Evolutionary conservation across 2,329 filamentous ascomycete genomes (phyloP).

Genomic region (Alternaria brassicicola): DNA sequence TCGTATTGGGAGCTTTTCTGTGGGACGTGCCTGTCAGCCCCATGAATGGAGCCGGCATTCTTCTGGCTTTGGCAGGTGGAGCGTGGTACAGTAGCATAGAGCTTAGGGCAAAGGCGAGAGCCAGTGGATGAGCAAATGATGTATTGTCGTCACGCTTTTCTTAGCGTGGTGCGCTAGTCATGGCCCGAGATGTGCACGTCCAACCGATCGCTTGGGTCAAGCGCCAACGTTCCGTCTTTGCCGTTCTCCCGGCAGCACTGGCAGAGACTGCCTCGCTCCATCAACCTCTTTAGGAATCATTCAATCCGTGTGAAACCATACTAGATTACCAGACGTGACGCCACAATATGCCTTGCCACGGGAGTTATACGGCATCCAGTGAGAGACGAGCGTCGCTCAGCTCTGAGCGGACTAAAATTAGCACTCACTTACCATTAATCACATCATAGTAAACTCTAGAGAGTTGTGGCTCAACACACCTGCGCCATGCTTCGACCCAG

Average conservation of each 20-base stretch:
- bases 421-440: background rate
- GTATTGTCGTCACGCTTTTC: background rate
- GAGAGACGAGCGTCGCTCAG: background rate
- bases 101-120: background rate
- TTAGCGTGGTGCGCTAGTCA: background rate
- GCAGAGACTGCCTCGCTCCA: background rate
- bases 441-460: background rate
- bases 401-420: background rate
- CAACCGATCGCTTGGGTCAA: background rate
- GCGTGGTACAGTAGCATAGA: constrained; percentile 8
- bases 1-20: background rate
- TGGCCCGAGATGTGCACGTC: background rate
- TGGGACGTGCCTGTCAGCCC: constrained; percentile 7
- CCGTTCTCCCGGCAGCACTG: background rate
- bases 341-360: background rate
- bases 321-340: background rate
- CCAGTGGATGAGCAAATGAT: constrained; percentile 3
- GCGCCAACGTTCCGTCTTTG: background rate
- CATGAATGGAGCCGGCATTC: constrained; percentile 4
- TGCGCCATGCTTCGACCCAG: constrained; percentile 6
- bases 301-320: background rate
- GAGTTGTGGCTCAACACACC: background rate
- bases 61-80: constrained; percentile 1
- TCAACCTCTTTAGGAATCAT: background rate
- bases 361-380: background rate